phyloP scores from a whole-genome alignment of 73 alveolate species.

The Uronychia binucleata region DNA sequence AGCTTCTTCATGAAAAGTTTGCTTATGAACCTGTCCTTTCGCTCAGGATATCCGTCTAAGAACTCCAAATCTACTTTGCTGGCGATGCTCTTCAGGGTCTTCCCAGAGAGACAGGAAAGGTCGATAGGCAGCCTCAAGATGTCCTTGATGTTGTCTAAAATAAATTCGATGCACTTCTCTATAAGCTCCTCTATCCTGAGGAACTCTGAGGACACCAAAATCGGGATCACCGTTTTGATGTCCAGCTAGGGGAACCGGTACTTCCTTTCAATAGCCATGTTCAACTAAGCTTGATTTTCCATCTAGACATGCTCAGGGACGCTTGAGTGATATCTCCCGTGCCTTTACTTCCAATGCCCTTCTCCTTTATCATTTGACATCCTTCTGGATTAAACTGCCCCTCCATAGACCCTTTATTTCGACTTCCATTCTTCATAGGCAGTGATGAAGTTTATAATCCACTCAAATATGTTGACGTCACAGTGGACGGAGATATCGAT shows the following conservation, averaged over 20 bases:
- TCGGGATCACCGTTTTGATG: constrained; percentile 51
- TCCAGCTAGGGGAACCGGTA: constrained; percentile 23
- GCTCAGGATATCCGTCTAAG: constrained; percentile 32
- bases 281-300: not conserved
- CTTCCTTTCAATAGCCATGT: not conserved
- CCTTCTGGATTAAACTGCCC: too few species aligned
- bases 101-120: constrained; percentile 45
- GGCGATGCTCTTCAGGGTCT: constrained; percentile 52
- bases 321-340: too few species aligned
- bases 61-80: constrained; percentile 18
- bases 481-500: constrained; percentile 66
- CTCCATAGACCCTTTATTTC: too few species aligned
- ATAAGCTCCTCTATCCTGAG: constrained; percentile 55
- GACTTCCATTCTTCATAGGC: constrained; percentile 18
- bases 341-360: too few species aligned
- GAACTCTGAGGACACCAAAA: constrained; percentile 54
- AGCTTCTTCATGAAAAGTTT: constrained; percentile 62
- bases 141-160: constrained; percentile 38
- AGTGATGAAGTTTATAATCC: constrained; percentile 60
- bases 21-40: constrained; percentile 54
- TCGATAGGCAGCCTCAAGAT: constrained; percentile 61
- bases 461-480: constrained; percentile 64
- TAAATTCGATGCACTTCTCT: constrained; percentile 47
- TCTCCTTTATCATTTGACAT: too few species aligned
- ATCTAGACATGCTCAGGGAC: too few species aligned